Evolutionary conservation across 306 rosid species (phyloP).

Genomic region (Hippophae gyantsensis): DNA sequence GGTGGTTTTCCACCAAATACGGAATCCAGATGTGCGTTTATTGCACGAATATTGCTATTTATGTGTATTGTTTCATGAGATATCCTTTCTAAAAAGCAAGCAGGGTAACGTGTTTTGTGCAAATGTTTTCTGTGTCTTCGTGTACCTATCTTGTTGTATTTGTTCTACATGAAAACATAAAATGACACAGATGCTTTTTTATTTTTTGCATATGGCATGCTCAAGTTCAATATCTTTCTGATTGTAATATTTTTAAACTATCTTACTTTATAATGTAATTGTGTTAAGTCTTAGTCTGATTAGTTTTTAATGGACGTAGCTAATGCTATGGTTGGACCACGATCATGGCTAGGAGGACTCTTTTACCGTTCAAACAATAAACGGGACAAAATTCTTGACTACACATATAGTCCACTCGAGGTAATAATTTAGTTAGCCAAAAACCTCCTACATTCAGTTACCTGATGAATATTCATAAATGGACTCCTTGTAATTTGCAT

Average conservation of each 20-base stretch:
- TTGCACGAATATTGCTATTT: no score
- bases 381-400: conserved; percentile 40
- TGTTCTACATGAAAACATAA: no score
- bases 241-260: neutral
- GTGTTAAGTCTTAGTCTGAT: conserved; percentile 5
- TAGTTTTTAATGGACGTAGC: conserved; percentile 43
- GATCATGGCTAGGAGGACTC: conserved; percentile 87
- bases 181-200: no score
- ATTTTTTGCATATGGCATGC: no score
- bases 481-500: neutral
- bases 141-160: no score
- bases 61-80: no score
- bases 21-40: no score
- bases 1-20: no score
- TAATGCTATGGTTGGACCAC: conserved; percentile 92
- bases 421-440: conserved; percentile 22
- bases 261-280: neutral
- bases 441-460: conserved; percentile 1
- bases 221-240: no score
- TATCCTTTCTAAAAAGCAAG: no score
- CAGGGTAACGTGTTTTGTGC: no score
- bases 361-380: conserved; percentile 43
- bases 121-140: no score
- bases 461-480: conserved; percentile 12
- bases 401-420: conserved; percentile 60